Evolutionary conservation across 1,284 basidiomycete genomes (phyloP).

Genomic region (Caloboletus firmus): DNA sequence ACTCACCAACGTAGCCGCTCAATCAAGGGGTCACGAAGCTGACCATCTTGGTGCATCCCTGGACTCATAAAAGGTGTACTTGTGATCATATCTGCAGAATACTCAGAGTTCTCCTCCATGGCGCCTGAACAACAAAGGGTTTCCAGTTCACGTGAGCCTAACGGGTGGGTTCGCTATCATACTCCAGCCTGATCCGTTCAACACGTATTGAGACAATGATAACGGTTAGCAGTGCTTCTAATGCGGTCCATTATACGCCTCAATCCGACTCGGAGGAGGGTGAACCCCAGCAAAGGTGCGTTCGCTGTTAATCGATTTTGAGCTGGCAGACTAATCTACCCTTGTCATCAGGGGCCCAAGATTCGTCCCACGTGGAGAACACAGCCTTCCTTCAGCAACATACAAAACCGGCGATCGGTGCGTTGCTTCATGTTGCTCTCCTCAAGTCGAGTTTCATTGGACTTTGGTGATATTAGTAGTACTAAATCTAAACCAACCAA

Average conservation of each 20-base stretch:
- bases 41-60: constrained; percentile 2
- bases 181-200: neutral
- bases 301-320: too few relatives aligned
- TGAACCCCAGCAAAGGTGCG: neutral
- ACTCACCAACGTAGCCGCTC: constrained; percentile 13
- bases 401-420: neutral
- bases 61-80: constrained; percentile 14
- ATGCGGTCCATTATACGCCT: neutral
- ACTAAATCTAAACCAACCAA: too few relatives aligned
- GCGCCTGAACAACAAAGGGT: neutral
- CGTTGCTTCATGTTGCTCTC: neutral
- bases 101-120: neutral
- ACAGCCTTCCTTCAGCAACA: neutral
- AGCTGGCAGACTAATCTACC: neutral
- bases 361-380: constrained; percentile 2
- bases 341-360: neutral
- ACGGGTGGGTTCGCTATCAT: neutral
- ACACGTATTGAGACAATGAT: neutral
- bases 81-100: neutral
- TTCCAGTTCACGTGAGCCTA: too few relatives aligned
- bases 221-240: neutral
- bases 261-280: neutral
- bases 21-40: constrained; percentile 7
- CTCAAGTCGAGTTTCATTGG: neutral
- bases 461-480: neutral